Evolutionary conservation across 257 asterid genomes (phyloP).

Genomic region (Fraxinus anomala): DNA sequence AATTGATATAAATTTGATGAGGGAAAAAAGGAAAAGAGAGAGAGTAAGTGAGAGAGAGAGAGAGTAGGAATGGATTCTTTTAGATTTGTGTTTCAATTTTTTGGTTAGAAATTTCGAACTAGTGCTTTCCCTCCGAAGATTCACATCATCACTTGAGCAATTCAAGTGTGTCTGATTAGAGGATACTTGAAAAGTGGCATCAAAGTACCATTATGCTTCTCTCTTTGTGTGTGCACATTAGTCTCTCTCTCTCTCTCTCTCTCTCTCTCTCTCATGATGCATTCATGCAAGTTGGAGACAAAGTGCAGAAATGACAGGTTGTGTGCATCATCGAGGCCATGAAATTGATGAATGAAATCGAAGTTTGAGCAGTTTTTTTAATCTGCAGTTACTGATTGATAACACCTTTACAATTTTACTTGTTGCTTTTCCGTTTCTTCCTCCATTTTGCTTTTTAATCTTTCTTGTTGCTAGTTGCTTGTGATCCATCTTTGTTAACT

Average conservation of each 20-base stretch:
- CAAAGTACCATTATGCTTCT: not conserved
- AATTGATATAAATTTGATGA: slow-evolving; percentile 21
- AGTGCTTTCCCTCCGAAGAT: not conserved
- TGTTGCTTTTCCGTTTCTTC: slow-evolving; percentile 6
- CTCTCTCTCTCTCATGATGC: slow-evolving; percentile 3
- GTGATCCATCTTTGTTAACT: not conserved
- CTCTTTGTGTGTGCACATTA: no score
- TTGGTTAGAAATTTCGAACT: not conserved
- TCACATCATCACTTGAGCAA: not conserved
- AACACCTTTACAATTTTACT: slow-evolving; percentile 20
- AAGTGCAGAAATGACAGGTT: slow-evolving; percentile 87
- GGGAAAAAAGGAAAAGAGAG: not conserved
- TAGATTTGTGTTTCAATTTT: not conserved
- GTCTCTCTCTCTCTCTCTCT: slow-evolving; percentile 5
- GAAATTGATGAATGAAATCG: slow-evolving; percentile 96
- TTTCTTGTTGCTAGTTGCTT: not conserved
- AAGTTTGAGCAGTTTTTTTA: slow-evolving; percentile 49
- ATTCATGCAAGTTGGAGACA: slow-evolving; percentile 69
- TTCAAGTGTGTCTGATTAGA: not conserved
- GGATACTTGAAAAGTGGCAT: not conserved
- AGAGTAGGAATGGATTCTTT: not conserved
- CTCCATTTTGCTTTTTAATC: not conserved
- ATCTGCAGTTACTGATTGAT: slow-evolving; percentile 18
- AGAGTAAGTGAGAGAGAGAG: no score
- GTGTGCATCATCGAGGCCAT: slow-evolving; percentile 90